Percentiles rank a stretch among this genome's conserved stretches.
Conservation (phyloP, 164 flowering plant genomes). For the Saururus chinensis region DNA sequence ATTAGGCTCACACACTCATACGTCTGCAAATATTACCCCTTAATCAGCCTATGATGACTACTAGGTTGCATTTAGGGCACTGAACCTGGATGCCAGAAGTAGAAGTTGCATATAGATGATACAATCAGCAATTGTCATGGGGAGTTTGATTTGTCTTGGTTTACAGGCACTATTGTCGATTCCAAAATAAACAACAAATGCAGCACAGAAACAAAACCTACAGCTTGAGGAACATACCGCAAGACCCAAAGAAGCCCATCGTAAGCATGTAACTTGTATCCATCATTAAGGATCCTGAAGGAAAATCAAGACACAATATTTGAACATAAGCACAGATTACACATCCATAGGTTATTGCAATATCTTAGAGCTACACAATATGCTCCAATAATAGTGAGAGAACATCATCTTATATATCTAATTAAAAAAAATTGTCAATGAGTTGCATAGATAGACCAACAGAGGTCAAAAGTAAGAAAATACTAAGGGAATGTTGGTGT, state of each 20-base stretch:
- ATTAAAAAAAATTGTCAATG: not conserved
- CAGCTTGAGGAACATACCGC: slow-evolving; percentile 37
- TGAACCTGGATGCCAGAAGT: no score
- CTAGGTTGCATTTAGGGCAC: no score
- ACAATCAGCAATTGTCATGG: no score
- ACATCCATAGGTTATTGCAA: not conserved
- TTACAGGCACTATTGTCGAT: no score
- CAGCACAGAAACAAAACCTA: not conserved
- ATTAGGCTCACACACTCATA: no score
- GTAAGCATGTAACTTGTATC: slow-evolving; percentile 56
- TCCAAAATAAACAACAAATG: not conserved
- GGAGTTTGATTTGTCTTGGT: no score
- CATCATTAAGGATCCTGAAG: slow-evolving; percentile 66
- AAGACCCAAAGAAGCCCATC: slow-evolving; percentile 81
- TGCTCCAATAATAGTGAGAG: not conserved
- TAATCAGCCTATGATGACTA: no score
- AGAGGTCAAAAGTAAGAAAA: not conserved
- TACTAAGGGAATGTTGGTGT: not conserved
- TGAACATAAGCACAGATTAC: not conserved
- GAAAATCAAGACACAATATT: not conserved
- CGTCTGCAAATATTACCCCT: no score
- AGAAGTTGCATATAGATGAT: no score
- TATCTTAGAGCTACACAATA: not conserved
- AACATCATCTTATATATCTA: not conserved
- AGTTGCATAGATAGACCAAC: not conserved